Conservation (phyloP, 2,329 filamentous ascomycete genomes). For the Elsinoe ampelina region DNA sequence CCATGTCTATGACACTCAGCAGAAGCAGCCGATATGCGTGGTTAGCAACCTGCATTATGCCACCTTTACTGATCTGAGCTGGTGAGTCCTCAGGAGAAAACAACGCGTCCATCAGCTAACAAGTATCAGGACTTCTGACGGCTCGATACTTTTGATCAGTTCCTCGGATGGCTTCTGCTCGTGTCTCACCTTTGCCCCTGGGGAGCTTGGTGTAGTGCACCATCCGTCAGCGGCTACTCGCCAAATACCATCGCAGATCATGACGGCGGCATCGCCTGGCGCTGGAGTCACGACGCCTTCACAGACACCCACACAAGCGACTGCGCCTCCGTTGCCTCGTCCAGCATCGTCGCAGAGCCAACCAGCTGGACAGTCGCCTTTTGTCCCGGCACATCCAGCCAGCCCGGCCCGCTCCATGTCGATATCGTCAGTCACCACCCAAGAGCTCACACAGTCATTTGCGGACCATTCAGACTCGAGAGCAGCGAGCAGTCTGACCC, state of each 20-base stretch:
- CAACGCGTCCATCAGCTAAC: slow-evolving; percentile 2
- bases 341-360: slow-evolving; percentile 16
- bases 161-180: slow-evolving; percentile 98
- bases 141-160: slow-evolving; percentile 77
- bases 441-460: slow-evolving; percentile 6
- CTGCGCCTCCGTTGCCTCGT: slow-evolving; percentile 11
- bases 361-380: slow-evolving; percentile 15
- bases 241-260: slow-evolving; percentile 27
- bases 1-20: slow-evolving; percentile 91
- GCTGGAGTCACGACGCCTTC: slow-evolving; percentile 25
- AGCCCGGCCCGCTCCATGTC: slow-evolving; percentile 17
- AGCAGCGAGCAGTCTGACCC: slow-evolving; percentile 66
- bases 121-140: slow-evolving; percentile 58
- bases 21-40: slow-evolving; percentile 83
- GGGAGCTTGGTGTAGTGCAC: slow-evolving; percentile 77
- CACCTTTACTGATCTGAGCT: slow-evolving; percentile 91
- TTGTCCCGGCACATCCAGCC: slow-evolving; percentile 13
- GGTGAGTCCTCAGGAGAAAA: slow-evolving; percentile 49
- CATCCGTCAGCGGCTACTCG: slow-evolving; percentile 48
- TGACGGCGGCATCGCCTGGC: slow-evolving; percentile 26
- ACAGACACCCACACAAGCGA: slow-evolving; percentile 15
- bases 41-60: slow-evolving; percentile 97
- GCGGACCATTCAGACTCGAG: slow-evolving; percentile 24
- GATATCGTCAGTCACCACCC: slow-evolving; percentile 13
- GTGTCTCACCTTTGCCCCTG: slow-evolving; percentile 69